Evolutionary conservation across 2,329 filamentous ascomycete species (phyloP).

Genomic region (Microcyclosporella mali): DNA sequence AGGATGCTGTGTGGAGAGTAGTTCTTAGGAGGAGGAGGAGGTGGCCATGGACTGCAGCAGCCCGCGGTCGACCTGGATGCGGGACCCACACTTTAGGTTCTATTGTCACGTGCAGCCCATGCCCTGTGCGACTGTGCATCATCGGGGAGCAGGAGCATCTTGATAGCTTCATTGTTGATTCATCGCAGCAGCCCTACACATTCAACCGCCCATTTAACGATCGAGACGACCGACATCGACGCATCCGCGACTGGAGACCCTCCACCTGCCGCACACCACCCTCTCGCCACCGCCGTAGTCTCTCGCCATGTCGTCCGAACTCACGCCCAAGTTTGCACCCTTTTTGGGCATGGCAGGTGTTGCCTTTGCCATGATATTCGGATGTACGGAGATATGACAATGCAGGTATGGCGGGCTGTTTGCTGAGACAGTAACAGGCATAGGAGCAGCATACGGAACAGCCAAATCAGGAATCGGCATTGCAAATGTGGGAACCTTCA

Average conservation of each 20-base stretch:
- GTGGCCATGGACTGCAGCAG: too few relatives aligned
- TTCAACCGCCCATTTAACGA: neutral
- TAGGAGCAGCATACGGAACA: slow-evolving; percentile 78
- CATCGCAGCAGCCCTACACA: too few relatives aligned
- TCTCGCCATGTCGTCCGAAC: slow-evolving; percentile 38
- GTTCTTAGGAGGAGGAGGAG: too few relatives aligned
- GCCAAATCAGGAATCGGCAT: slow-evolving; percentile 86
- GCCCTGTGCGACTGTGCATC: too few relatives aligned
- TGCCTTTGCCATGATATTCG: slow-evolving; percentile 75
- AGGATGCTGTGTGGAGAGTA: too few relatives aligned
- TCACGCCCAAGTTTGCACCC: slow-evolving; percentile 74
- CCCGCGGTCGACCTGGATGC: too few relatives aligned
- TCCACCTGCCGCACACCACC: slow-evolving; percentile 3
- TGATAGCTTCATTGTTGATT: too few relatives aligned
- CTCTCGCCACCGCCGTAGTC: slow-evolving; percentile 1
- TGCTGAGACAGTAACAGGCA: slow-evolving; percentile 41
- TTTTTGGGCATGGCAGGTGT: slow-evolving; percentile 85
- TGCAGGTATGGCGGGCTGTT: slow-evolving; percentile 1
- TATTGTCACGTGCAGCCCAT: too few relatives aligned
- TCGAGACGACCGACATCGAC: too few relatives aligned
- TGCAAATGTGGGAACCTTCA: slow-evolving; percentile 75
- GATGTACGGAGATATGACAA: slow-evolving; percentile 52
- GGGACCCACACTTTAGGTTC: too few relatives aligned
- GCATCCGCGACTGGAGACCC: too few relatives aligned
- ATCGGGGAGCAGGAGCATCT: too few relatives aligned